Base-by-base conservation (phyloP, 2,329 filamentous ascomycete genomes). In the Thielaviopsis ethacetica region DNA sequence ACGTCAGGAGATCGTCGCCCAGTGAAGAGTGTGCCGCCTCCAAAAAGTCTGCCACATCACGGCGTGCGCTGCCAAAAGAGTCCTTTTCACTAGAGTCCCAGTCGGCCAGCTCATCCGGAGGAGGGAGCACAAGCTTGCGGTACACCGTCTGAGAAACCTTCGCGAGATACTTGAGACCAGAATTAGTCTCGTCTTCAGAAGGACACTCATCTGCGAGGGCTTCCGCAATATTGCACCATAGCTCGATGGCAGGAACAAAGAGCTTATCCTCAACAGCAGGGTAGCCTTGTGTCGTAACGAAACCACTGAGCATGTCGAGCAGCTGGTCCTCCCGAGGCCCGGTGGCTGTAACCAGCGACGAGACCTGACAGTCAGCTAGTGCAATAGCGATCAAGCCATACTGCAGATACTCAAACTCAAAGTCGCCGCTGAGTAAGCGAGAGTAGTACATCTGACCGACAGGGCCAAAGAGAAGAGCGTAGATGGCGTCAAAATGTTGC, bases 221-320 rank as follows among this genome's bases (percentile, higher is more conserved):
- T 69, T 90, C 87, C 5, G 87, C 80, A 67, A 84, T 89, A 0
- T 81, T 83, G 19, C 81, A 84, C 88, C 88, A 93, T 67, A 93
- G 91, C 65, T 93, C 87, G 15, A 91, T 76, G 0, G 84, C 81
- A 1, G 82, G 80, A 0, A 86, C 79, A 59, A 88, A 90, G 12
- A 90, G 81, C 63, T 81, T 83, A 65, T 93, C 86, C 59, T 91
- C 86, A 3, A 79, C 79, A 1, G 84, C 82, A 1, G 85, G 80
- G 64, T 81, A 78, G 1, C 87, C 86, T 13, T 81, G 74, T 13
- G 82, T 79, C 21, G 77, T 77, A 24, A 91, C 73, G 5, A 93
- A 75, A 3, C 82, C 80, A 61, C 79, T 81, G n/a, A 88, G 73
- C 38, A 75, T 78, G 2, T 72, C 71, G 15, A 88, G 69, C 55